Percentiles rank a stretch among this genome's conserved stretches.
Evolutionary conservation across 2,329 filamentous ascomycete species (phyloP).

Genomic region (Colletotrichum falcatum): DNA sequence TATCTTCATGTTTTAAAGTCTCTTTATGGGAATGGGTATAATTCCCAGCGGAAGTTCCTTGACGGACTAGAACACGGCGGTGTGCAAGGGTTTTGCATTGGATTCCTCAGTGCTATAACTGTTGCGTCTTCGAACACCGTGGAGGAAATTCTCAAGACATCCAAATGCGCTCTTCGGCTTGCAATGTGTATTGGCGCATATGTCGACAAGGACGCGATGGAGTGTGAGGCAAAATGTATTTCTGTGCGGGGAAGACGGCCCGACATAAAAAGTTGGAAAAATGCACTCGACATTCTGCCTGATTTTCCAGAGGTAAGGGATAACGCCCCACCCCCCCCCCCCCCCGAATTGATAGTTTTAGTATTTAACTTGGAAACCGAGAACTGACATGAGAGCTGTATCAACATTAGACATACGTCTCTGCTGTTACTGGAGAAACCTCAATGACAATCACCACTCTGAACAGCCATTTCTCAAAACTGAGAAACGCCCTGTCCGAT

Average conservation of each 20-base stretch:
- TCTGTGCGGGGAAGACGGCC: not conserved
- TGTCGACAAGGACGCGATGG: slow-evolving; percentile 50
- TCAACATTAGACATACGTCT: slow-evolving; percentile 6
- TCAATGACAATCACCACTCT: slow-evolving; percentile 9
- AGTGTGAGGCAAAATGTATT: slow-evolving; percentile 42
- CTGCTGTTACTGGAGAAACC: not conserved
- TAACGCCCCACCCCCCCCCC: too few relatives aligned
- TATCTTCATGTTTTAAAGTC: not conserved
- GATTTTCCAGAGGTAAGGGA: slow-evolving; percentile 2
- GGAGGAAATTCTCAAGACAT: slow-evolving; percentile 50
- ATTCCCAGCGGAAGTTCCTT: not conserved
- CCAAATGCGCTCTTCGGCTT: slow-evolving; percentile 53
- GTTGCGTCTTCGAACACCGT: slow-evolving; percentile 48
- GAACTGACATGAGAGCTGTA: not conserved
- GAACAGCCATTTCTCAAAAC: not conserved
- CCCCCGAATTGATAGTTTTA: accelerated
- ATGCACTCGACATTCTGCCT: not conserved
- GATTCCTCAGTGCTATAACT: slow-evolving; percentile 53
- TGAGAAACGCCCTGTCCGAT: not conserved
- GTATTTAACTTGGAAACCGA: accelerated
- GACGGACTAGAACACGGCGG: not conserved
- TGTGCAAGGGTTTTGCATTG: slow-evolving; percentile 53
- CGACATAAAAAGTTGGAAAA: accelerated
- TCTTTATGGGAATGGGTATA: not conserved
- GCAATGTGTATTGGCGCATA: slow-evolving; percentile 53